Evolutionary conservation across 2,329 filamentous ascomycete species (phyloP).

Genomic region (Cladobotryum protrusum): DNA sequence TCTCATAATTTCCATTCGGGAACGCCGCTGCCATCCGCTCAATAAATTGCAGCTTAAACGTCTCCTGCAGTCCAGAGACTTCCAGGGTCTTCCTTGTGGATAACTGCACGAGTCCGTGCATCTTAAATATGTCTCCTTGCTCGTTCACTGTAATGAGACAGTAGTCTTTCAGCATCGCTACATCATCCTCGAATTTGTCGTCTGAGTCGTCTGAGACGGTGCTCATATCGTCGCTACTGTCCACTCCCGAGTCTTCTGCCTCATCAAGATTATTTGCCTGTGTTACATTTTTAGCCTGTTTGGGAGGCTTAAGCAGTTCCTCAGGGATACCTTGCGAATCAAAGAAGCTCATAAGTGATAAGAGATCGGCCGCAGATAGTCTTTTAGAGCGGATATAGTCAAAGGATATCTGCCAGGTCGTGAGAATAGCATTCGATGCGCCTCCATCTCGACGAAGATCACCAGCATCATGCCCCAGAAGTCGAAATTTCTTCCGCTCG

Average conservation of each 20-base stretch:
- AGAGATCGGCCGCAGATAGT: no score
- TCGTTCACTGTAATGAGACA: constrained; percentile 1
- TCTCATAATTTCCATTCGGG: not conserved
- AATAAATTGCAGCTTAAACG: no score
- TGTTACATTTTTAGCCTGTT: no score
- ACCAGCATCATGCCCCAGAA: not conserved
- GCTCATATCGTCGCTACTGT: not conserved
- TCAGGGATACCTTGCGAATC: no score
- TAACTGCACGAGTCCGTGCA: no score
- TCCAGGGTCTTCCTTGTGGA: no score
- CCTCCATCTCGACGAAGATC: not conserved
- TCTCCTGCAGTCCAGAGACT: no score
- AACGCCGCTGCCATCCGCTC: no score
- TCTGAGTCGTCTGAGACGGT: not conserved
- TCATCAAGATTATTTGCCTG: no score
- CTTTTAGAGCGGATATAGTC: constrained; percentile 24
- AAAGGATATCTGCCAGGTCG: constrained; percentile 14
- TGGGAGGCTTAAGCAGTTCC: no score
- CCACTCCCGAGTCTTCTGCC: not conserved
- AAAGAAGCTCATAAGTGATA: no score
- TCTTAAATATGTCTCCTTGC: not conserved
- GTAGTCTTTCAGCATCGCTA: not conserved
- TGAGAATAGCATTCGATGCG: not conserved
- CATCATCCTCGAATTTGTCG: not conserved
- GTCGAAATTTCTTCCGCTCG: not conserved